Conservation (phyloP, 2,329 filamentous ascomycete species). For the Phoma sp. region DNA sequence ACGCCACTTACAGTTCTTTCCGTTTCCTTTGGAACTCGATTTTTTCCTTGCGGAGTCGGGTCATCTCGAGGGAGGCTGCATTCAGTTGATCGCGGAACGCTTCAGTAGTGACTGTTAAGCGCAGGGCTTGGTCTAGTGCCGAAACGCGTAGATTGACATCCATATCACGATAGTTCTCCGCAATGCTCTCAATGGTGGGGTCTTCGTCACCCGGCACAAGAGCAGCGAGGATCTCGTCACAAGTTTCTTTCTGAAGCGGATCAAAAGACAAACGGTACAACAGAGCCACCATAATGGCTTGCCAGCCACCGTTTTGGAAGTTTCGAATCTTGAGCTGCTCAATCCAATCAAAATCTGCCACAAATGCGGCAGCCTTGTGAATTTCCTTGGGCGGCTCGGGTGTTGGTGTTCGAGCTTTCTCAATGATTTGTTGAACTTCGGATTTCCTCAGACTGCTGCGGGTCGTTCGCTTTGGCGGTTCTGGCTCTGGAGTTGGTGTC, state of each 20-base stretch:
- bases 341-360: conserved; percentile 80
- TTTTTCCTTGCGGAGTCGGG: conserved; percentile 90
- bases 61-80: conserved; percentile 93
- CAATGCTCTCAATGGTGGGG: conserved; percentile 76
- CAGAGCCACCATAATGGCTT: conserved; percentile 85
- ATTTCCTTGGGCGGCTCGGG: conserved; percentile 43
- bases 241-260: conserved; percentile 70
- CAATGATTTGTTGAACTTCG: conserved; percentile 66
- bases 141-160: conserved; percentile 83
- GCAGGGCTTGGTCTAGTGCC: conserved; percentile 82
- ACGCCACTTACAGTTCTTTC: conserved; percentile 61
- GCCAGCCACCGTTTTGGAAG: conserved; percentile 88
- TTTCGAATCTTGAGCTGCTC: conserved; percentile 82
- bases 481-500: conserved; percentile 64
- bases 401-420: conserved; percentile 47
- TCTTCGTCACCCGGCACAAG: conserved; percentile 81
- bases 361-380: conserved; percentile 77
- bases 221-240: conserved; percentile 78
- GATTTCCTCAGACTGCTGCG: conserved; percentile 84
- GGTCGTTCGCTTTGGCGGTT: conserved; percentile 79
- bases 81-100: conserved; percentile 88
- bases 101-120: conserved; percentile 85
- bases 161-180: conserved; percentile 72
- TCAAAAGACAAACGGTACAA: conserved; percentile 83
- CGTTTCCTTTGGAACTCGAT: conserved; percentile 87